phyloP scores from a whole-genome alignment of 495 filamentous ascomycete species.

The Hypoxylon rickii region DNA sequence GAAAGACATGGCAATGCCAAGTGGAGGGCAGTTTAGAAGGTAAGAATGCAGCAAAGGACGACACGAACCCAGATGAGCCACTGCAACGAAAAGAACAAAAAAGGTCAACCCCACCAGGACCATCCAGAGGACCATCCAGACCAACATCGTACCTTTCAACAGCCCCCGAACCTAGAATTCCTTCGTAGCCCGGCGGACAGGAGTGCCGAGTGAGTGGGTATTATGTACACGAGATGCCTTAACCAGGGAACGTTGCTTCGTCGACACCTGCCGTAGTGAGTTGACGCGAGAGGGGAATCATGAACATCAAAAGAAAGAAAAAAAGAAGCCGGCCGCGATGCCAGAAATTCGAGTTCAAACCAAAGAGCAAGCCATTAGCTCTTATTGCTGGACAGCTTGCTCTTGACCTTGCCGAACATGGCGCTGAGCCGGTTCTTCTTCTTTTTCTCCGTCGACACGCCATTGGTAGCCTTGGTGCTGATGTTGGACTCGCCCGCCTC shows the following conservation, averaged over 20 bases:
- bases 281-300: conserved; percentile 48
- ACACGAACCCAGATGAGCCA: conserved; percentile 5
- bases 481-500: conserved; percentile 35
- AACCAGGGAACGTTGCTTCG: conserved; percentile 24
- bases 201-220: conserved; percentile 24
- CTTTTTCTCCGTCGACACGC: conserved; percentile 48
- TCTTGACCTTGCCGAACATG: conserved; percentile 63
- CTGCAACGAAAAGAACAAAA: not conserved
- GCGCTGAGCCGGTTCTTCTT: conserved; percentile 64
- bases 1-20: conserved; percentile 1
- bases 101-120: conserved; percentile 11
- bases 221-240: conserved; percentile 33
- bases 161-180: conserved; percentile 4
- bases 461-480: conserved; percentile 42
- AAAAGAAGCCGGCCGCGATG: conserved; percentile 24
- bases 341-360: conserved; percentile 30
- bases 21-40: conserved; percentile 3
- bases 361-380: conserved; percentile 9
- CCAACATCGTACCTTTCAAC: not conserved
- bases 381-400: conserved; percentile 50
- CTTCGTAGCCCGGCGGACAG: conserved; percentile 1
- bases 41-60: conserved; percentile 10
- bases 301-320: conserved; percentile 37
- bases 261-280: conserved; percentile 30
- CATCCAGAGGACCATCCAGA: conserved; percentile 21